Evolutionary conservation across 495 filamentous ascomycete species (phyloP), one percentile per base, ranked within the genome.

Genomic region (Cladorrhinum samala): DNA sequence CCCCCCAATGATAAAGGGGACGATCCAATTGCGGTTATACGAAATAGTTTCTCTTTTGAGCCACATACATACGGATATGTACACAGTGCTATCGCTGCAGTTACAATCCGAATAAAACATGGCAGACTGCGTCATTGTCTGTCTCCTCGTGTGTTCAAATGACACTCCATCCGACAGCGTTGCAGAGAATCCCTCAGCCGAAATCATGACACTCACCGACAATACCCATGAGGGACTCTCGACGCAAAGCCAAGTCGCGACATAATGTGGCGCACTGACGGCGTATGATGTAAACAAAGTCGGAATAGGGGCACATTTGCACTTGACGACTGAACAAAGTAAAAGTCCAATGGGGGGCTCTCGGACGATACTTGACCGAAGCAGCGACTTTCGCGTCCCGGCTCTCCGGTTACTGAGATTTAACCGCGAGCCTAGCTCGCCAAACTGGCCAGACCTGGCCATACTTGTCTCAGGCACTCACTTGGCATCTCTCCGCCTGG

Each of bases 371-470:
- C 58, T 61, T 27, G 54, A 63, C 43, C 53, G 53, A 46, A 54
- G 52, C 56, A 54, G 52, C 56, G 41, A 48, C 42, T 33, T 41
- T 52, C 56, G 60, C 61, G 52, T 61, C 61, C 61, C 63, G 58
- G 60, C 52, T 59, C 56, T 59, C 58, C 62, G 58, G 54, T 54
- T 55, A 23, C 46, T 54, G 19, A 24, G 47, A 58, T 64, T 64
- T 64, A 62, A n/a, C 63, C 60, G 56, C 47, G 50, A 55, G 49
- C 30, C 55, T 52, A 49, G 53, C 53, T 56, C 53, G 45, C 47
- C 44, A 41, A n/a, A 16, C 38, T 43, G 27, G 56, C 51, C 39
- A 46, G 42, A 47, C 24, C 36, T 44, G 49, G n/a, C n/a, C n/a
- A n/a, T n/a, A n/a, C n/a, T n/a, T n/a, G n/a, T n/a, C n/a, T 43